Conservation (phyloP, 805 yeast species). For the Zygosaccharomyces bailii region DNA sequence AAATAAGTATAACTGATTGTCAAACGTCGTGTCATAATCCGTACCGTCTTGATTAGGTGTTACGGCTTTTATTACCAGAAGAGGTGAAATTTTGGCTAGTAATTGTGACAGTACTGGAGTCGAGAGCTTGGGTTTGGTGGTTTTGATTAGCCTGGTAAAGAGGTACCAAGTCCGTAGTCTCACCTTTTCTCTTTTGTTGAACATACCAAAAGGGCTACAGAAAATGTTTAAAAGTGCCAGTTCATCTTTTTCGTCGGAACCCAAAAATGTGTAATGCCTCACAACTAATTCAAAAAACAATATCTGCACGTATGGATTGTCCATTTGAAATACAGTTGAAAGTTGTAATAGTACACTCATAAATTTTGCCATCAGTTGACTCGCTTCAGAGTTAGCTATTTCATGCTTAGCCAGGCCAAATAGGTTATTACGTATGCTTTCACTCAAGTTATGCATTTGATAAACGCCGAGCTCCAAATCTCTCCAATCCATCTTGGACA, state of each 20-base stretch:
- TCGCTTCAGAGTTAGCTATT: conserved; percentile 63
- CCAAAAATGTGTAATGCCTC: conserved; percentile 63
- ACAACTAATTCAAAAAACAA: conserved; percentile 81
- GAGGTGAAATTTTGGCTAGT: conserved; percentile 56
- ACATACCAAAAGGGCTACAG: conserved; percentile 76
- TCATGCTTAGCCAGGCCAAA: conserved; percentile 66
- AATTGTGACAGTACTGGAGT: conserved; percentile 51
- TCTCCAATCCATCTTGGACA: conserved; percentile 59
- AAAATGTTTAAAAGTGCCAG: conserved; percentile 72
- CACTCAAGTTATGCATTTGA: conserved; percentile 76
- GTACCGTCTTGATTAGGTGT: conserved; percentile 36
- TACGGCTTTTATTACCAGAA: conserved; percentile 52
- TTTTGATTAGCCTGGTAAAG: conserved; percentile 75
- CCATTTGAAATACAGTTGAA: conserved; percentile 43
- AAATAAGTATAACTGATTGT: conserved; percentile 74
- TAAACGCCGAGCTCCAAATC: conserved; percentile 80
- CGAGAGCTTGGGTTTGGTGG: conserved; percentile 64
- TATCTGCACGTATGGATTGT: conserved; percentile 80
- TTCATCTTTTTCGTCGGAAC: conserved; percentile 41
- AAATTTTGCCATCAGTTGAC: conserved; percentile 40
- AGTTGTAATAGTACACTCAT: conserved; percentile 29
- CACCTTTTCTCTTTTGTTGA: conserved; percentile 68
- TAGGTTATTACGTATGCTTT: conserved; percentile 72
- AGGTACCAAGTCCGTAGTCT: conserved; percentile 87
- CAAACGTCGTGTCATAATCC: conserved; percentile 60